Base-by-base conservation (phyloP, 805 yeast species). In the Spencermartinsiella europaea region DNA sequence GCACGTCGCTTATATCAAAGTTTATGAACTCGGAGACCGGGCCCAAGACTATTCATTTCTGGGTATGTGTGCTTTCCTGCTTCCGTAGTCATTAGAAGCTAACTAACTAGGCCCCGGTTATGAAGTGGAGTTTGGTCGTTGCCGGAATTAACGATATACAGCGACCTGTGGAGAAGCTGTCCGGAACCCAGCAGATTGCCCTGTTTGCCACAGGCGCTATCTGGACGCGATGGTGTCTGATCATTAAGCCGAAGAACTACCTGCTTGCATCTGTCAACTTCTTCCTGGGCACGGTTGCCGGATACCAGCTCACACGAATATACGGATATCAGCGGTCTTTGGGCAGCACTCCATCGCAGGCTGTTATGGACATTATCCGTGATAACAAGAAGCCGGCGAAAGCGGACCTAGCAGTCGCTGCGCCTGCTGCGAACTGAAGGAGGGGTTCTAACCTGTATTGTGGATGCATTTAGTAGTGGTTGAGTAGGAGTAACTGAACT, bases 171-270 rank as follows among this genome's bases (percentile, higher is more conserved):
- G 96, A 91, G 61, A 82, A 83, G 59, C 74, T 91, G 42, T 82
- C 93, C 33, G 96, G 97, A 48, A 82, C 95, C 20, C 95, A 86
- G 68, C 90, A 85, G 70, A 64, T 79, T 38, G 95, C 98, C 1
- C 74, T 91, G 48, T 75, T 85, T 58, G 89, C 90, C 40, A 91
- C 99, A 1, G 99, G 97, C 46, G 79, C 80, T 45, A 88, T 91
- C 59, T 91, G 99, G 99, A 91, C 99, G 31, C 80, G 99, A 67
- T 91, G 98, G 98, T 89, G 96, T 14, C 78, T 90, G 68, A 93
- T 90, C 53, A 91, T 91, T 62, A 80, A 72, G 54, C 99, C 99
- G 36, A 83, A 84, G 69, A 91, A 91, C 69, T 74, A 76, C 57
- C 71, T 93, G 51, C 74, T 93, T 55, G 99, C 98, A 3, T 80